Evolutionary conservation across 75 land plant genomes (phyloP).

Genomic region (Picea sitchensis): DNA sequence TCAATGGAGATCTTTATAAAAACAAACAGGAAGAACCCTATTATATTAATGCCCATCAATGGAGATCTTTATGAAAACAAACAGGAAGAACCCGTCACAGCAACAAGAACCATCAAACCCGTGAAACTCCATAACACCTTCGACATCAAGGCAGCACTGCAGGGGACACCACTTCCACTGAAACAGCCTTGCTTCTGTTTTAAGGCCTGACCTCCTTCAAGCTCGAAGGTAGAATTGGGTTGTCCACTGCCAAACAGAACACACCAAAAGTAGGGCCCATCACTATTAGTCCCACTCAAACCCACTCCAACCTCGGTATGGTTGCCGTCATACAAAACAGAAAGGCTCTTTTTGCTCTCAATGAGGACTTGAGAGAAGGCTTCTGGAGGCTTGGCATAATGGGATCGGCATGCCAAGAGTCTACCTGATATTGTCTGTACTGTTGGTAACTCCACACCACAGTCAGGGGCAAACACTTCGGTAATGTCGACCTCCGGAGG

Average conservation of each 20-base stretch:
- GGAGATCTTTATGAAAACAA: too few species aligned
- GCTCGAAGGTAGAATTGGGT: slow-evolving; percentile 48
- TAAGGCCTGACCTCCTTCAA: slow-evolving; percentile 44
- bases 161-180: slow-evolving; percentile 45
- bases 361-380: slow-evolving; percentile 49
- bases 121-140: too few species aligned
- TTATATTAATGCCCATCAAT: too few species aligned
- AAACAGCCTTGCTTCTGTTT: slow-evolving; percentile 61
- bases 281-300: slow-evolving; percentile 20
- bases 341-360: slow-evolving; percentile 20
- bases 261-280: slow-evolving; percentile 58
- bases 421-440: slow-evolving; percentile 54
- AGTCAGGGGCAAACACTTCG: slow-evolving; percentile 58
- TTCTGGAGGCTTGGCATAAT: slow-evolving; percentile 31
- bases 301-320: slow-evolving; percentile 56
- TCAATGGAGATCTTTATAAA: too few species aligned
- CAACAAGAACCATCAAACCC: too few species aligned
- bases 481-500: slow-evolving; percentile 48
- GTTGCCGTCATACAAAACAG: slow-evolving; percentile 32
- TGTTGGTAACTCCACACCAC: slow-evolving; percentile 75
- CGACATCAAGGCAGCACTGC: slow-evolving; percentile 16
- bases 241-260: slow-evolving; percentile 52
- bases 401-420: slow-evolving; percentile 42
- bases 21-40: too few species aligned
- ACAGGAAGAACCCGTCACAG: too few species aligned